Evolutionary conservation across 2,329 filamentous ascomycete species (phyloP), one percentile per base, ranked within the genome.

Genomic region (Colletotrichum trifolii): DNA sequence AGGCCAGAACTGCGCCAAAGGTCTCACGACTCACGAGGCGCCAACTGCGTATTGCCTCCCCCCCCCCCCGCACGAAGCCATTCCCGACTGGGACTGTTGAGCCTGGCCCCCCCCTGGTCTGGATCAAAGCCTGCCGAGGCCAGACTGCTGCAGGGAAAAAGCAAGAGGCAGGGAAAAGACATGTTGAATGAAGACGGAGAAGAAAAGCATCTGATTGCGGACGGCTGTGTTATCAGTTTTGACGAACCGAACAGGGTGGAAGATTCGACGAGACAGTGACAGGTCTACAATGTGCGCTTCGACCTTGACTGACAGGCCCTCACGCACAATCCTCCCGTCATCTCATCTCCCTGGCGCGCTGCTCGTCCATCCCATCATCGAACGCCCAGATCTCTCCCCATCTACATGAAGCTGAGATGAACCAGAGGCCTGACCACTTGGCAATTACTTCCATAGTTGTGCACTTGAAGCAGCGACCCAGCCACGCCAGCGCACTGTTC

Each of bases 41-140:
- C 25, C 25, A 25, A 25, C 25, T 25, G 25, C 4, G 25, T 25
- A 25, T 25, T 25, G 25, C 25, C 25, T 5, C 25, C 25, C 25
- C 25, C 17, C 17, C 60, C 60, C 60, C 60, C 60, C 60, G 60
- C 60, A 64, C 60, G 55, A 64, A 42, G 61, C 61, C 42, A 64
- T 54, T 48, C 58, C 53, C 8, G 11, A 48, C 40, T 48, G 6
- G 55, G 56, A 35, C 48, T 8, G 34, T 5, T 25, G 25, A 1
- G 39, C 12, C 40, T 49, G 36, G 34, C 35, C 34, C n/a, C 12
- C 55, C 61, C 61, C 61, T 64, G 49, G 34, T 12, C 50, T 15
- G n/a, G 13, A 46, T 9, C 17, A 48, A 34, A 17, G 43, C 40
- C 49, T 42, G 36, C 46, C 40, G 42, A 42, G 52, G 60, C 47